Evolutionary conservation across 2,329 filamentous ascomycete genomes (phyloP), one percentile per base, ranked within the genome.

Genomic region (Cercospora citrullina): DNA sequence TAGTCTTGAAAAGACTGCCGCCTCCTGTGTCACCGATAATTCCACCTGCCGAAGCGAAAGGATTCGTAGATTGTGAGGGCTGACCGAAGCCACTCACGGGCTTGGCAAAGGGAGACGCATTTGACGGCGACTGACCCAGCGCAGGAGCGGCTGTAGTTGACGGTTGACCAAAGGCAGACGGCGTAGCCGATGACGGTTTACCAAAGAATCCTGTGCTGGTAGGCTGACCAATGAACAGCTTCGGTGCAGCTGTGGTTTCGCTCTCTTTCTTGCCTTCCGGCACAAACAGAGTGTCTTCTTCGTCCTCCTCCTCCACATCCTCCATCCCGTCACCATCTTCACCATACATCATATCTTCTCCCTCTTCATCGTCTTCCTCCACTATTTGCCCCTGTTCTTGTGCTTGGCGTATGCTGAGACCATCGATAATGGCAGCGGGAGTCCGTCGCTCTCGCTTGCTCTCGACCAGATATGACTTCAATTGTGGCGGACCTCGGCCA

Each of bases 351-450:
- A 28, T 42, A 21, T 69, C 63, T 73, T 68, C 63, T 67, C 71
- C 71, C 63, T 77, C 74, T 33, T 83, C 74, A 14, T 79, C 74
- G 26, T 83, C 73, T 16, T 79, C 75, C 26, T 75, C 76, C 8
- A 79, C 78, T n/a, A 84, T 81, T 51, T 88, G 77, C 78, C 83
- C 84, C 55, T 81, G 76, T 16, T 75, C 78, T 51, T 80, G 80
- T 18, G 87, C 86, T 72, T 85, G 81, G 55, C 79, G 79, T 57
- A 88, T 82, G 55, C 79, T 83, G 75, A 87, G 78, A 14, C 87
- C 87, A 72, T 85, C 82, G 63, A 89, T 84, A 30, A 90, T 78
- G 8, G 87, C 84, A 23, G 84, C 83, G n/a, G 87, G 76, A 1
- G 81, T 84, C 71, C 87, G 82, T 23, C 83, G 82, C 65, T 82